These are phyloP conservation scores for Talaromyces verruculosus DNA, from an alignment of 2,329 filamentous ascomycete genomes.

Conservation along the genomic window DNA sequence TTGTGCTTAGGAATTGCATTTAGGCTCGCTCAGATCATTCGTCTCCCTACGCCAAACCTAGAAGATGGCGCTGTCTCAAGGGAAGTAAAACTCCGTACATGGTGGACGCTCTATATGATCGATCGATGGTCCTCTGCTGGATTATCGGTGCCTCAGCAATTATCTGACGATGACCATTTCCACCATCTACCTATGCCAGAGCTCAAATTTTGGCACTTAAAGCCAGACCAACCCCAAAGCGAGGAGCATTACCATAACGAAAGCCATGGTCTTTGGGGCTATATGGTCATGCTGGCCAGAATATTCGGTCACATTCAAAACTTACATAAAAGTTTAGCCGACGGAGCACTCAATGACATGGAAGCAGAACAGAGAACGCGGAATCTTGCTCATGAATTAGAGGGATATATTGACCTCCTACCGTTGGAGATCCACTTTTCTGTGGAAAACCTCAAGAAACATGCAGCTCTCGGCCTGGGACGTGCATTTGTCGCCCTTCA, in stretches of 20 bases:
- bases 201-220: not conserved
- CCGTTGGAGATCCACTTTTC: constrained; percentile 10
- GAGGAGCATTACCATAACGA: not conserved
- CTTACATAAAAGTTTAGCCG: not conserved
- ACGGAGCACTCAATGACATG: not conserved
- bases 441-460: constrained; percentile 40
- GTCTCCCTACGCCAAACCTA: not conserved
- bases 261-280: not conserved
- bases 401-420: not conserved
- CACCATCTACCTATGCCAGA: not conserved
- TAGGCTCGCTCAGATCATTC: not conserved
- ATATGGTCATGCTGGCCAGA: not conserved
- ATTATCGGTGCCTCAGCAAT: not conserved
- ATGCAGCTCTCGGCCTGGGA: constrained; percentile 43
- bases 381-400: not conserved
- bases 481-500: constrained; percentile 49
- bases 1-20: not conserved
- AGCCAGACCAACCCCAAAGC: not conserved
- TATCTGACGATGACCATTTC: not conserved
- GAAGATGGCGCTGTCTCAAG: constrained; percentile 2
- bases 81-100: constrained; percentile 27
- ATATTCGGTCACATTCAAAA: not conserved
- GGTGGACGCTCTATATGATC: constrained; percentile 46
- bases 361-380: not conserved
- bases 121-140: constrained; percentile 41